Percentiles rank a stretch among this genome's conserved stretches.
Conservation (phyloP, 331 rosid species). For the Erythrophleum ivorense region DNA sequence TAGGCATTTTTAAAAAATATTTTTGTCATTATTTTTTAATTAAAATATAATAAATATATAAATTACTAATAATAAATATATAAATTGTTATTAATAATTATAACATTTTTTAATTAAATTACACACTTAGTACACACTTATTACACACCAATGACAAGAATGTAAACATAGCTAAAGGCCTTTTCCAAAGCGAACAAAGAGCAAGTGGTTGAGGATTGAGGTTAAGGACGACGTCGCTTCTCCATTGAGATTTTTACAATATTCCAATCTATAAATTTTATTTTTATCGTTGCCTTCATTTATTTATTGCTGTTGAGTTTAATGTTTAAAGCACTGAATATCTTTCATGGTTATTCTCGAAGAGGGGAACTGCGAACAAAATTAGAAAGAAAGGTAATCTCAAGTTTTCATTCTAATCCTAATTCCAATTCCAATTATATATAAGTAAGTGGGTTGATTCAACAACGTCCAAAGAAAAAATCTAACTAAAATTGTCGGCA, state of each 20-base stretch:
- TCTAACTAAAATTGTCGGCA: conserved; percentile 14
- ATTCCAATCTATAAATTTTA: not conserved
- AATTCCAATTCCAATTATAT: not conserved
- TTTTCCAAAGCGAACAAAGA: not conserved
- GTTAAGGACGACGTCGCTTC: conserved; percentile 17
- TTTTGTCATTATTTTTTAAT: too few relatives aligned
- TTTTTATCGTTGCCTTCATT: not conserved
- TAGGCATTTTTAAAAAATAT: too few relatives aligned
- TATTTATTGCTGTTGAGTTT: not conserved
- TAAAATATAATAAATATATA: too few relatives aligned
- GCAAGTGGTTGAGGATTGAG: not conserved
- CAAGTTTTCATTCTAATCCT: not conserved
- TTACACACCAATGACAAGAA: too few relatives aligned
- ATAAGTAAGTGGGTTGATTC: not conserved
- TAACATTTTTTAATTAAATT: too few relatives aligned
- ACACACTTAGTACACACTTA: too few relatives aligned
- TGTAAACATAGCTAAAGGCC: too few relatives aligned
- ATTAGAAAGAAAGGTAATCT: not conserved
- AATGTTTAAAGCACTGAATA: not conserved
- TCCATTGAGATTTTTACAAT: not conserved
- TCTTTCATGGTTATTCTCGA: not conserved
- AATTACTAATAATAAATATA: too few relatives aligned
- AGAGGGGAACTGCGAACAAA: not conserved
- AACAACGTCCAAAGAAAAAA: not conserved
- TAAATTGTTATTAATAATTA: too few relatives aligned